These are phyloP conservation scores for Hericium erinaceus DNA, from an alignment of 768 basidiomycete genomes.

Conservation along the genomic window DNA sequence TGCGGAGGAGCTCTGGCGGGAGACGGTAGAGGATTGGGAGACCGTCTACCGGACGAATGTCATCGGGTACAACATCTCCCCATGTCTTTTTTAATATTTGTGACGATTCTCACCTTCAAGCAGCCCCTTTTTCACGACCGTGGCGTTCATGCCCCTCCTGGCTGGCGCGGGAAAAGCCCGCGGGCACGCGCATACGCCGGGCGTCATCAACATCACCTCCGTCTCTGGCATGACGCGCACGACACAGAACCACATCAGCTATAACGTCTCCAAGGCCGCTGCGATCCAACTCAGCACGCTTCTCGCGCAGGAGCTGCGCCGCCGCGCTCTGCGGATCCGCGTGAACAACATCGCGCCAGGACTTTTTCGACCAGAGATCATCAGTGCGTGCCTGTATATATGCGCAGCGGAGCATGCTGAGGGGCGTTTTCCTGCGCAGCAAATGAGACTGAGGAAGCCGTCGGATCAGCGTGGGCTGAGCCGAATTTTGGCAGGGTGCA, in stretches of 20 bases:
- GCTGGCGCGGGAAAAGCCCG: constrained; percentile 22
- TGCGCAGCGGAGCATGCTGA: constrained; percentile 16
- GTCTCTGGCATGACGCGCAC: constrained; percentile 33
- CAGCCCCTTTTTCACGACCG: constrained; percentile 33
- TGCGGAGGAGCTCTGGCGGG: constrained; percentile 21
- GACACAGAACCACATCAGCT: constrained; percentile 33
- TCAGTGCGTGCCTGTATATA: constrained; percentile 15
- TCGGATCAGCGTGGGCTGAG: constrained; percentile 23
- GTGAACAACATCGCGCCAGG: constrained; percentile 29
- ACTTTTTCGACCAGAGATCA: constrained; percentile 29
- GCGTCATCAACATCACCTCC: constrained; percentile 34
- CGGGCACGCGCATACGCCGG: constrained; percentile 21
- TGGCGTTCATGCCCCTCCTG: constrained; percentile 37
- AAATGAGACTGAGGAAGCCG: constrained; percentile 20
- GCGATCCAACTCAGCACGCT: constrained; percentile 25
- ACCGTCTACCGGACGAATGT: constrained; percentile 26
- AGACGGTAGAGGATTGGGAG: constrained; percentile 23
- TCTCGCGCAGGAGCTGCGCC: constrained; percentile 27
- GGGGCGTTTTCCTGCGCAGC: constrained; percentile 27
- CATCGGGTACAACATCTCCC: constrained; percentile 15
- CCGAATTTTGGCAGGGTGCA: constrained; percentile 24
- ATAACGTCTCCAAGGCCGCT: constrained; percentile 37
- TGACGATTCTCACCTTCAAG: background rate
- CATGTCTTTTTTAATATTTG: background rate
- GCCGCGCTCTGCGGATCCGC: constrained; percentile 22